Evolutionary conservation across 2,329 filamentous ascomycete genomes (phyloP), one percentile per base, ranked within the genome.

Genomic region (Bimuria novae-zelandiae): DNA sequence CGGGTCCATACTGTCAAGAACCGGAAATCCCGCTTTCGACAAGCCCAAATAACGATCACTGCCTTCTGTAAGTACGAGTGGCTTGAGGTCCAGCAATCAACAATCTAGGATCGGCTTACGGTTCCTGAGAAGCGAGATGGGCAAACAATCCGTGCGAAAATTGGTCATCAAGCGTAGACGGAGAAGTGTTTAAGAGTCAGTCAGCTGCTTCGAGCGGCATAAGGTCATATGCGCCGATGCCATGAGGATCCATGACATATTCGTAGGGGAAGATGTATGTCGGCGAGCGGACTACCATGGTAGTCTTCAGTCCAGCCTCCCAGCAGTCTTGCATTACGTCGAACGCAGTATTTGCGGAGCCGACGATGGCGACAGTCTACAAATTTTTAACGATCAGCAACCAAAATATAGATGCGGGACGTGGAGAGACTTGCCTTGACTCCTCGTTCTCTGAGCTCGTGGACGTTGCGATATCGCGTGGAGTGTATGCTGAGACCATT

Each of bases 331-430:
- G 62, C 25, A 74, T 55, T 1, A 77, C 60, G 58, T 78, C 75
- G 44, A 79, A 78, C 5, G 72, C 76, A 1, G 73, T 75, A 52
- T 77, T 78, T n/a, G 73, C 74, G 1, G 76, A 74, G 16, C 76
- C 76, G 27, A 76, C 17, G 12, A 51, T n/a, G 3, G 33, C 40
- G 23, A 49, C 51, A 62, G 7, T 77, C 58, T 10, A 69, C 30
- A 4, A 17, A 19, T 25, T 23, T 12, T 22, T 23, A 47, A 19
- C 12, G 4, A 4, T 37, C 30, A 23, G 16, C 21, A 21, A 5
- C 12, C 14, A 23, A 11, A 11, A 17, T 36, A 19, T 4, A 17
- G 16, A 19, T 17, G 33, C 17, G 33, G 17, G 30, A 10, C n/a
- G 6, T 22, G 8, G 27, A 27, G 10, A 47, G 14, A 35, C 51